Evolutionary conservation across 2,329 filamentous ascomycete species (phyloP), one percentile per base, ranked within the genome.

Genomic region (Stachybotrys chlorohalonatus): DNA sequence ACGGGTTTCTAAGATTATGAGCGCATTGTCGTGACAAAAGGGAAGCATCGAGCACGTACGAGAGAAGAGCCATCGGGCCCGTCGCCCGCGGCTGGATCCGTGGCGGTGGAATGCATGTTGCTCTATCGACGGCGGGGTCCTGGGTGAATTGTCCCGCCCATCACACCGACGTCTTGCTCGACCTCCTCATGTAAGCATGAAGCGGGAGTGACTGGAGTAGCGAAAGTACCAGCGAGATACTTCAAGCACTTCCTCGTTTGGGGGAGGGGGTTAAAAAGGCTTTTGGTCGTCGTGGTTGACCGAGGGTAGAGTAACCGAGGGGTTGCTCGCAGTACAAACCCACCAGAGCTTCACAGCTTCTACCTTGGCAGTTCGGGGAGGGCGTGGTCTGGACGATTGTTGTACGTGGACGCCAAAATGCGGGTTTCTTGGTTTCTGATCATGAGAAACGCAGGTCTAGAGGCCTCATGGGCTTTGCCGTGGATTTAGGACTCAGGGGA

Each of bases 1-100:
- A 94, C 89, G 31, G 90, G 88, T 74, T 85, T 89, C 87, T 90
- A 59, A 6, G 36, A 52, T 17, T 32, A 17, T 50, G 58, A 69
- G 58, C 72, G 68, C 56, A 60, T 54, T 24, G 53, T 17, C 11
- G 31, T 7, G 47, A 30, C 36, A 47, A 24, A 46, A 5, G 24
- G 11, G 30, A 49, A 8, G 39, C 31, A 16, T 45, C 47, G 47
- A 46, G 42, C 53, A 70, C 84, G 70, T 70, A 89, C 86, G 63
- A 92, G 84, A 59, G 89, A 91, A 56, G 87, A 86, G 73, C 80
- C 86, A 77, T 92, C 89, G 56, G 84, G 84, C 71, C 82, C 86
- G 62, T 89, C 67, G 55, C 63, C 63, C 39, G 69, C 61, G 51
- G 59, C 54, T 50, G 64, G 59, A 47, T 68, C 66, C 68, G 70